Percentiles rank a stretch among this genome's conserved stretches.
These are phyloP conservation scores for Pseudogymnoascus sp. DNA, from an alignment of 2,329 filamentous ascomycete genomes.

Conservation along the genomic window DNA sequence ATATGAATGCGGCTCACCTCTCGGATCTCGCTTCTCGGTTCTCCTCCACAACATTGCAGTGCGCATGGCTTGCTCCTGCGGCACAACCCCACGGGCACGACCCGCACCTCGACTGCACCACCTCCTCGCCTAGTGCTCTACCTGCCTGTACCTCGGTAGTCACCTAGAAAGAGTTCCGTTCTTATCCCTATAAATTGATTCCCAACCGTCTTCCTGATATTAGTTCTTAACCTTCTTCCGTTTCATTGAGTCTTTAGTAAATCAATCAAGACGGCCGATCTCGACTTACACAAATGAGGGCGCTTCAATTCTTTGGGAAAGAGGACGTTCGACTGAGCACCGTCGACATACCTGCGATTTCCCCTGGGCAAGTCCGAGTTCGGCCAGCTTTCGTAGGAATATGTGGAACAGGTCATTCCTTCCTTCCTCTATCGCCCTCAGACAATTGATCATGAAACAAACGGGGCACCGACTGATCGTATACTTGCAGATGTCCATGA, in stretches of 20 bases:
- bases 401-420: slow-evolving; percentile 36
- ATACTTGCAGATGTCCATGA: slow-evolving; percentile 41
- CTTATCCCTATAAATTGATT: background rate
- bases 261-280: no score
- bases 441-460: background rate
- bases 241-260: no score
- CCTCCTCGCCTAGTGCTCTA: no score
- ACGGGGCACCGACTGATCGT: background rate
- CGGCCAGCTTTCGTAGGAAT: slow-evolving; percentile 44
- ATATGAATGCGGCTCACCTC: no score
- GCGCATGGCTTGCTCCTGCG: no score
- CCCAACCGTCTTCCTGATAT: background rate
- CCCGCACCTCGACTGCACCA: no score
- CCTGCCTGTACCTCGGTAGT: no score
- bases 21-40: no score
- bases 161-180: no score
- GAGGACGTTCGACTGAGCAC: slow-evolving; percentile 49
- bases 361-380: slow-evolving; percentile 44
- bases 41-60: no score
- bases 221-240: no score
- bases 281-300: slow-evolving; percentile 36
- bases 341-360: slow-evolving; percentile 40
- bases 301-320: slow-evolving; percentile 47
- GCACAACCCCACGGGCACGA: no score
- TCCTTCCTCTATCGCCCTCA: background rate